Percentiles rank a stretch among this genome's conserved stretches.
Conservation (phyloP, 208 protist genomes). For the Crithidia thermophila region DNA sequence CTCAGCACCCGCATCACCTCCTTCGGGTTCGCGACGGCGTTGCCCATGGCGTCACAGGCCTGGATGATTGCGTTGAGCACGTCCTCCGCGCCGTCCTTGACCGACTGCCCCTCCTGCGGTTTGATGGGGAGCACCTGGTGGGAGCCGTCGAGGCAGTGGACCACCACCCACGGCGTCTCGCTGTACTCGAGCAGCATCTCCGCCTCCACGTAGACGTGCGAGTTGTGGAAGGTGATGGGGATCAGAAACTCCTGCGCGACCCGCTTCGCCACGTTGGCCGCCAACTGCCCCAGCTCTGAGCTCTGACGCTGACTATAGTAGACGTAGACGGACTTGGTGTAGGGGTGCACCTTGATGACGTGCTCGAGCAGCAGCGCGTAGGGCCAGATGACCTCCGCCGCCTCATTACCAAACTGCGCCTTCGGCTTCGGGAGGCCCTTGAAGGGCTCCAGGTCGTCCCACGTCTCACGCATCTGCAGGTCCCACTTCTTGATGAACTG, state of each 20-base stretch:
- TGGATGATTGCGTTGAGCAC: conserved; percentile 63
- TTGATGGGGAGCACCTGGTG: conserved; percentile 60
- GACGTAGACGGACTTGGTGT: conserved; percentile 93
- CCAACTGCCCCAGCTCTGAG: conserved; percentile 46
- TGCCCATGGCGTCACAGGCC: conserved; percentile 61
- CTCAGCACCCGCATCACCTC: conserved; percentile 71
- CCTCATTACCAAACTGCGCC: conserved; percentile 89
- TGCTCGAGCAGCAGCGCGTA: conserved; percentile 87
- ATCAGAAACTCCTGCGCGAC: conserved; percentile 86
- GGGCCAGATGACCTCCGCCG: conserved; percentile 88
- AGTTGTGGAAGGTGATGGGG: conserved; percentile 93
- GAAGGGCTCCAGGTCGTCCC: conserved; percentile 88
- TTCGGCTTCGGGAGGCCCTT: conserved; percentile 91
- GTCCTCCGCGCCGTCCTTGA: conserved; percentile 40
- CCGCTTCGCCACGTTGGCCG: conserved; percentile 49
- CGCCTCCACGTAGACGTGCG: conserved; percentile 91
- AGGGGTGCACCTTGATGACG: conserved; percentile 88
- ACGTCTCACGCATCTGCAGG: conserved; percentile 80
- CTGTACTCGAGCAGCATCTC: conserved; percentile 93
- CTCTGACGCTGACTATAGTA: conserved; percentile 85
- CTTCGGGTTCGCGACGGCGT: conserved; percentile 61
- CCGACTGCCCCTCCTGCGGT: conserved; percentile 27
- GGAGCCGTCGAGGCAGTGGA: conserved; percentile 81
- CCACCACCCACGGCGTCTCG: conserved; percentile 88
- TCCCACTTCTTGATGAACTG: conserved; percentile 90